These are phyloP conservation scores for Coniosporium uncinatum DNA, from an alignment of 2,329 filamentous ascomycete species.

Conservation along the genomic window DNA sequence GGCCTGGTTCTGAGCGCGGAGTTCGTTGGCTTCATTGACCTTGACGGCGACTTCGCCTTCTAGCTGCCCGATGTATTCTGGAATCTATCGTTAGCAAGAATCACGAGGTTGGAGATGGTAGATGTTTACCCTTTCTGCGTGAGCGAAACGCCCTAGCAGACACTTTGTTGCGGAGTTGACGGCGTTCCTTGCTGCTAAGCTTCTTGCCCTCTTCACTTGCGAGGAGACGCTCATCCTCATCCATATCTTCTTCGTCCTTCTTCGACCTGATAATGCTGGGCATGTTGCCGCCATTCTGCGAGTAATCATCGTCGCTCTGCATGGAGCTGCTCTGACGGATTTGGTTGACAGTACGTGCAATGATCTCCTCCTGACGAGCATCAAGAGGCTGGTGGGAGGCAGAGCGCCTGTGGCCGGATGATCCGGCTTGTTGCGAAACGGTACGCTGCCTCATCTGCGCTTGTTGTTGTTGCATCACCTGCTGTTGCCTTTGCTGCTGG, in stretches of 20 bases:
- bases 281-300: slow-evolving; percentile 33
- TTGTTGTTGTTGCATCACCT: slow-evolving; percentile 43
- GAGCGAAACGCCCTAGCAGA: slow-evolving; percentile 97
- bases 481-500: slow-evolving; percentile 48
- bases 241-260: slow-evolving; percentile 99
- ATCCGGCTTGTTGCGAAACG: slow-evolving; percentile 18
- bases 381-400: slow-evolving; percentile 33
- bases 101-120: not conserved
- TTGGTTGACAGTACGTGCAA: slow-evolving; percentile 85
- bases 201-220: slow-evolving; percentile 99
- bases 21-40: slow-evolving; percentile 75
- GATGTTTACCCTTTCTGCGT: slow-evolving; percentile 83
- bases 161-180: slow-evolving; percentile 98
- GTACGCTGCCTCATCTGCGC: slow-evolving; percentile 29
- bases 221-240: slow-evolving; percentile 89
- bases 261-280: slow-evolving; percentile 67
- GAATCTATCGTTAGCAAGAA: not conserved
- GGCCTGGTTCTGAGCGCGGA: slow-evolving; percentile 75
- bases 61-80: slow-evolving; percentile 96
- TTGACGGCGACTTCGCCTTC: slow-evolving; percentile 84
- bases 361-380: slow-evolving; percentile 71
- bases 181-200: slow-evolving; percentile 94
- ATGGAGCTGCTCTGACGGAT: slow-evolving; percentile 73
- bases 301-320: slow-evolving; percentile 41
- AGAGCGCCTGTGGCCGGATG: slow-evolving; percentile 20